A percentile compares a stretch with the other conserved stretches of the same genome.
Evolutionary conservation across 2,329 filamentous ascomycete genomes (phyloP).

Genomic region (Ciborinia camelliae): DNA sequence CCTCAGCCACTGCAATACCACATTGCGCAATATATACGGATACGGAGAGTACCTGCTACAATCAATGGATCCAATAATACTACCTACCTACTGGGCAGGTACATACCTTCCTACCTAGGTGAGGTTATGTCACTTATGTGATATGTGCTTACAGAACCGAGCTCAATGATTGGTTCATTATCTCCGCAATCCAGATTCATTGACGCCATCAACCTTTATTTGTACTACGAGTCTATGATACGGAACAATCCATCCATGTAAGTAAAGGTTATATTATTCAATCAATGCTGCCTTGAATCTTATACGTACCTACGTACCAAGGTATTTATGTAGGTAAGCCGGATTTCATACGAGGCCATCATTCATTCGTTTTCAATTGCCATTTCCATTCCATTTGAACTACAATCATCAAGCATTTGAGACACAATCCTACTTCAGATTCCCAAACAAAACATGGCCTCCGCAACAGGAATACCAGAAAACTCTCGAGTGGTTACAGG

Average conservation of each 20-base stretch:
- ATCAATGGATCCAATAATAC: too few species aligned
- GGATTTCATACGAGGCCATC: too few species aligned
- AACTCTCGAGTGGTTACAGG: conserved; percentile 43
- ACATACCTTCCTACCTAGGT: too few species aligned
- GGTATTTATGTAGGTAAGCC: background rate
- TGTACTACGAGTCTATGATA: background rate
- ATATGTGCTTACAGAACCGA: conserved; percentile 18
- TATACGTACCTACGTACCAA: background rate
- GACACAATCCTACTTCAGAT: background rate
- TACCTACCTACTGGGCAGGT: too few species aligned
- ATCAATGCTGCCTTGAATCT: background rate
- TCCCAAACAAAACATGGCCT: conserved; percentile 57
- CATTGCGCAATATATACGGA: too few species aligned
- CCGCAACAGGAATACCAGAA: conserved; percentile 60
- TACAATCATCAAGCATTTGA: background rate
- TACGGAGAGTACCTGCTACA: too few species aligned
- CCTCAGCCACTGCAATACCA: too few species aligned
- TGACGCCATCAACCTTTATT: conserved; percentile 13
- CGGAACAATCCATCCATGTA: background rate
- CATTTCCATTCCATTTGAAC: background rate
- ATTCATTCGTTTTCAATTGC: background rate
- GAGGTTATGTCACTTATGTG: too few species aligned
- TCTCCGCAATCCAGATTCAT: conserved; percentile 16
- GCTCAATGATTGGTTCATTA: conserved; percentile 11
- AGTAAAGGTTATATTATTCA: too few species aligned